Base-by-base conservation (phyloP, 352 stramenopile genomes). In the Nothophytophthora sp. region DNA sequence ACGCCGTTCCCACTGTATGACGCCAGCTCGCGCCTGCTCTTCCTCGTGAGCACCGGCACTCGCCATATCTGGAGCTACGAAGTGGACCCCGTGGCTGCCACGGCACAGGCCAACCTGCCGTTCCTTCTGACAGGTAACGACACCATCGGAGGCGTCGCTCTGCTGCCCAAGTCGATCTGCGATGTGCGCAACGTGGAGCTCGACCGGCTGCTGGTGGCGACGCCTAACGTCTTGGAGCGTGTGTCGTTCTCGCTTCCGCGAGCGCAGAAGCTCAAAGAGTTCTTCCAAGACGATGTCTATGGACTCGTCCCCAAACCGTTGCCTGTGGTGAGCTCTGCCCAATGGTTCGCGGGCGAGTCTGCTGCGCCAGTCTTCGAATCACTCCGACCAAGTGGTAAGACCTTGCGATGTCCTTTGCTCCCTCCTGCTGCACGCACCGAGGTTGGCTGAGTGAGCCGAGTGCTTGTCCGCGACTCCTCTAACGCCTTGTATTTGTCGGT, bases 251-350 rank as follows among this genome's bases (percentile, higher is more conserved):
- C 62, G 19, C 55, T 95, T 19, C 81, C 84, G 3, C 74, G 84
- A 32, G 72, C 78, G 10, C 61, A 84, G 12, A 88, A 81, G 40
- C 65, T 91, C 5, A 76, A 77, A 29, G 50, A 76, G 30, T 95
- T 79, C 44, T 95, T 92, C 56, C 84, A 95, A 55, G 84, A 92
- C 48, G 81, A 95, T 46, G 56, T 95, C 8, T 92, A 74, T 30
- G 70, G 70, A 4, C 60, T 69, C 13, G 50, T 83, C 9, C 66
- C 59, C 10, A 62, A 56, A 15, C 23, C 55, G 7, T 42, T 60
- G 24, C 60, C 81, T 12, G 55, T 62, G 29, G 32, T 88, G 11
- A 67, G 49, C 27, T 49, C 68, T 1, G 50, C 38, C 10, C 41
- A 77, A 30, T 94, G 79, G 79, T 89, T 90, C 28, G 55, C 35